Percentiles rank a stretch among this genome's conserved stretches.
phyloP scores from a whole-genome alignment of 371 early-diverging fungal species.

The Haplosporangium sp. region DNA sequence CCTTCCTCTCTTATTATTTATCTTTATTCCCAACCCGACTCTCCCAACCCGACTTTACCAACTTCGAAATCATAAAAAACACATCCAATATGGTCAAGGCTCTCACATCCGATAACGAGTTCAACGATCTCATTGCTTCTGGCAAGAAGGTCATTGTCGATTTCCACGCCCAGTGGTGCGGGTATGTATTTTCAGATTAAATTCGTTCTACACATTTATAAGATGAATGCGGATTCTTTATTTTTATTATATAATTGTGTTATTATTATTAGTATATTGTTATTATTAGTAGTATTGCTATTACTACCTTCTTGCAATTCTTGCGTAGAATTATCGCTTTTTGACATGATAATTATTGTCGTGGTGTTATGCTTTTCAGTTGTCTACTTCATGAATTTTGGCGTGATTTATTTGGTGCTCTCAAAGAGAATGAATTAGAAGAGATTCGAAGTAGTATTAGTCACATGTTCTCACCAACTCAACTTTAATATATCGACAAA shows the following conservation, averaged over 20 bases:
- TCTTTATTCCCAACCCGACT: neutral
- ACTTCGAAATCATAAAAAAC: conserved; percentile 3
- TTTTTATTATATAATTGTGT: neutral
- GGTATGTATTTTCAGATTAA: conserved; percentile 27
- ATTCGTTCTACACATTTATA: neutral
- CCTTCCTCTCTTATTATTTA: neutral
- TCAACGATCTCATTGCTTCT: conserved; percentile 28
- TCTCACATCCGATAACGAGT: conserved; percentile 25
- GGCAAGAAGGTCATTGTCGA: conserved; percentile 69
- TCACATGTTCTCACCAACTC: no score
- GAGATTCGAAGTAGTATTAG: no score
- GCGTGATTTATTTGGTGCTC: no score
- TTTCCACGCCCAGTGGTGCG: conserved; percentile 79
- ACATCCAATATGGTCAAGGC: conserved; percentile 24
- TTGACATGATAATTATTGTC: no score
- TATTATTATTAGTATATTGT: neutral
- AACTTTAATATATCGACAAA: no score
- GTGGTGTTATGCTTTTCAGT: no score
- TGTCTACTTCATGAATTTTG: no score
- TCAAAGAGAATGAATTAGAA: no score
- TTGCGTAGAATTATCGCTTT: no score
- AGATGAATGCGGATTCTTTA: neutral
- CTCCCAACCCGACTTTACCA: conserved; percentile 9
- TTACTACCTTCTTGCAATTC: neutral
- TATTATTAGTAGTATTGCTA: neutral